A percentile compares a stretch with the other conserved stretches of the same genome.
phyloP scores from a whole-genome alignment of 2,329 filamentous ascomycete genomes.

The Colletotrichum agaves region DNA sequence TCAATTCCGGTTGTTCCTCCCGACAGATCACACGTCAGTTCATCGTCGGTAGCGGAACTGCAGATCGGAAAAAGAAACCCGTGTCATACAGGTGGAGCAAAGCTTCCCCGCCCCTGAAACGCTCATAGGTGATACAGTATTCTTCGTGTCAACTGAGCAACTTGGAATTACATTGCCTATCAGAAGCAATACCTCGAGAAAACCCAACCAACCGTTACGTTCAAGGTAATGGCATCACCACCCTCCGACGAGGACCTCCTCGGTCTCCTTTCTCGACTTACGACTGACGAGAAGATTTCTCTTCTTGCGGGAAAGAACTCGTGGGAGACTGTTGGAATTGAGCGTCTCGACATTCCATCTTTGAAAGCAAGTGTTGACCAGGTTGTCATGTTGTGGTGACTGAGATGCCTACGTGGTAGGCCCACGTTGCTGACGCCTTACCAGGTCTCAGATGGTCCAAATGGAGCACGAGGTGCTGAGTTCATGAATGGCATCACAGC shows the following conservation, averaged over 20 bases:
- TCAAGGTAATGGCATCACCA: not conserved
- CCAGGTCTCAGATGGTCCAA: conserved; percentile 15
- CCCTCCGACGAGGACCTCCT: not conserved
- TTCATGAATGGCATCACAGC: conserved; percentile 17
- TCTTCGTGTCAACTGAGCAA: too few relatives aligned
- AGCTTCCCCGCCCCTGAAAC: too few relatives aligned
- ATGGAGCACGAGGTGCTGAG: conserved; percentile 14
- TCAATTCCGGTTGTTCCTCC: too few relatives aligned
- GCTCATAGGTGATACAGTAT: too few relatives aligned
- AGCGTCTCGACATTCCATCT: conserved; percentile 1
- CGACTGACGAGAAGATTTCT: conserved; percentile 7
- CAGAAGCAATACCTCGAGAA: too few relatives aligned
- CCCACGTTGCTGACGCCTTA: not conserved
- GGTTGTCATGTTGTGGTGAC: fast-evolving
- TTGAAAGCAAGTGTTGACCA: not conserved
- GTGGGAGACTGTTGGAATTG: conserved; percentile 9
- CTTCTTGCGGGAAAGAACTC: not conserved
- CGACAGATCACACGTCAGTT: too few relatives aligned
- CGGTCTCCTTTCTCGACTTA: not conserved
- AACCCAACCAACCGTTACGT: not conserved
- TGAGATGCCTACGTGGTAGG: too few relatives aligned
- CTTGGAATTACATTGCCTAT: too few relatives aligned
- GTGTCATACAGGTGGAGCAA: too few relatives aligned
- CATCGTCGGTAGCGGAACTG: too few relatives aligned
- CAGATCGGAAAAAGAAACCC: too few relatives aligned